Evolutionary conservation across 225 moss, liverwort and hornwort genomes (phyloP), one percentile per base, ranked within the genome.

Genomic region (Climacium dendroides): DNA sequence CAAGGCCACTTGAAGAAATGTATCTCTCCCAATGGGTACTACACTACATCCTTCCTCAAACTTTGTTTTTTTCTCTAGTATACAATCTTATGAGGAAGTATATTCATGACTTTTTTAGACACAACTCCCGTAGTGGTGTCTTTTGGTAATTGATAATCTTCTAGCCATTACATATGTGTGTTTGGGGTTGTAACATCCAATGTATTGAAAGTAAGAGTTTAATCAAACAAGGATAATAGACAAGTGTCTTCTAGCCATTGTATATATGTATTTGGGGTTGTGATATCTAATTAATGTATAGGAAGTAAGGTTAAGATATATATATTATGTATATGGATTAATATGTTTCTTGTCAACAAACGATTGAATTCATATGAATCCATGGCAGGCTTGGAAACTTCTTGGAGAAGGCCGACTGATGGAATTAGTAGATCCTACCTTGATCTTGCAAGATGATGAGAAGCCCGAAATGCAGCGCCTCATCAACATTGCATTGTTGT

Each of bases 1-100:
- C 78, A 25, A 76, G 87, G 85, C 85, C 94, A 75, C 39, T 89
- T 5, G 89, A 92, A 52, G 80, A 88, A 91, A 43, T 85, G 16
- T 92, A 92, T 85, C 90, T 95, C 66, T 87, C 91, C 25, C 83
- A 90, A 80, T 94, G 91, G 94, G 92, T 92, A 90, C 39, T 12
- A 30, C 35, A 19, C 18, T 55, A 4, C 39, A 37, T 52, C 73
- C 30, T 62, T 30, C 17, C 53, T 79, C 9, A 52, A 64, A 53
- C 11, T 32, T 39, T 7, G 30, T n/a, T 45, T 83, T 64, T 3
- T 22, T 10, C 43, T 78, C 15, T 16, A 72, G 26, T 9, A 0
- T 62, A 6, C 28, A 88, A 63, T 65, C 11, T 15, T 17, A 64
- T 52, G 24, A 5, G 9, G 14, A 8, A 11, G 61, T 35, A 37